Evolutionary conservation across 345 rosid genomes (phyloP).

Genomic region (Sonneratia alba): DNA sequence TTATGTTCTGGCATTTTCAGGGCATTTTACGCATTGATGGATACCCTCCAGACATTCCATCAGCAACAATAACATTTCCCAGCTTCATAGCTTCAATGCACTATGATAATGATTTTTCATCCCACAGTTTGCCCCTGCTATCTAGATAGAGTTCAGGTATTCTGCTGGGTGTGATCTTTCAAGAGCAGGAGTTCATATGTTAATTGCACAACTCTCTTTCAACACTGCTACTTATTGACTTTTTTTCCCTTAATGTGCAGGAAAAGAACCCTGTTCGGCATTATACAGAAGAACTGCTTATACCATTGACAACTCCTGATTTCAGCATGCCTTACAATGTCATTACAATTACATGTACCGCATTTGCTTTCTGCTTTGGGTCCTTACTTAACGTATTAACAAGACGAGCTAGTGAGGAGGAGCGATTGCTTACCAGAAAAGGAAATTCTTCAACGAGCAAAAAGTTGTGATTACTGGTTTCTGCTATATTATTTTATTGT

Average conservation of each 20-base stretch:
- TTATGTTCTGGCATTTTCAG: neutral
- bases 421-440: conserved; percentile 51
- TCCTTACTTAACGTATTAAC: conserved; percentile 77
- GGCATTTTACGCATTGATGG: too few species aligned
- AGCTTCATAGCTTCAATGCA: too few species aligned
- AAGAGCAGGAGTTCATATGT: too few species aligned
- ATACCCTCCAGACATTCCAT: too few species aligned
- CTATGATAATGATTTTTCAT: too few species aligned
- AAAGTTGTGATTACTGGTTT: neutral
- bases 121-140: too few species aligned
- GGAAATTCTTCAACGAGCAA: conserved; percentile 28
- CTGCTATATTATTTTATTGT: neutral
- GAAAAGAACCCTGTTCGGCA: conserved; percentile 48
- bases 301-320: conserved; percentile 91
- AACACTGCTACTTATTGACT: neutral
- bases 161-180: too few species aligned
- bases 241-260: conserved; percentile 34
- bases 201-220: neutral
- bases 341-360: conserved; percentile 85
- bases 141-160: too few species aligned
- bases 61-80: too few species aligned
- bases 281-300: conserved; percentile 85
- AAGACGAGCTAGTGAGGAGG: conserved; percentile 68
- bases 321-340: conserved; percentile 99
- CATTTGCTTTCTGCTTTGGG: conserved; percentile 80